Evolutionary conservation across 2,329 filamentous ascomycete genomes (phyloP).

Genomic region (Geosmithia morbida): DNA sequence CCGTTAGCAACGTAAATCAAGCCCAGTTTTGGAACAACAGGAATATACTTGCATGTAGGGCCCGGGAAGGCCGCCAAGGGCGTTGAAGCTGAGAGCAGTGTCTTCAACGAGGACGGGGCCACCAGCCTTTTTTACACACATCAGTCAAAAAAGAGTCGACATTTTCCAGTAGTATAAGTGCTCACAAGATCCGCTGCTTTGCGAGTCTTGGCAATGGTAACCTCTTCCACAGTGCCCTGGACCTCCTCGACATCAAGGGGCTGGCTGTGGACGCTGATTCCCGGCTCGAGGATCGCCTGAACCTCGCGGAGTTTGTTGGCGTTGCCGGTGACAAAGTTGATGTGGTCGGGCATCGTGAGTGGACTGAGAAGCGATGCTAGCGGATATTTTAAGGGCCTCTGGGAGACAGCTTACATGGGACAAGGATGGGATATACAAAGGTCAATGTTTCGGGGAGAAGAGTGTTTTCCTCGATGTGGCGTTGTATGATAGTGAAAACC

Average conservation of each 20-base stretch:
- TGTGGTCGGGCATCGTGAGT: slow-evolving; percentile 20
- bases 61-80: slow-evolving; percentile 79
- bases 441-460: neutral
- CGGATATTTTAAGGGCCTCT: neutral
- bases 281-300: slow-evolving; percentile 65
- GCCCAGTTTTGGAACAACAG: neutral
- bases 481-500: neutral
- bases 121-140: slow-evolving; percentile 44
- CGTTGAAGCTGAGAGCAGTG: slow-evolving; percentile 86
- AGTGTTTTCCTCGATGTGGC: neutral
- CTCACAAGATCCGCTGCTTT: slow-evolving; percentile 61
- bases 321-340: slow-evolving; percentile 97
- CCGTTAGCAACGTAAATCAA: neutral
- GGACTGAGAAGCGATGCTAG: neutral
- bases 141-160: neutral
- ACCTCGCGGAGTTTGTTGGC: slow-evolving; percentile 88
- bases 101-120: slow-evolving; percentile 93
- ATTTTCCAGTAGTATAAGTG: neutral
- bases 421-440: neutral
- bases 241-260: slow-evolving; percentile 75
- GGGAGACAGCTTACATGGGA: neutral
- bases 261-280: slow-evolving; percentile 60
- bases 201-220: slow-evolving; percentile 76
- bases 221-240: slow-evolving; percentile 84
- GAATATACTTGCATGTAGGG: slow-evolving; percentile 68